Evolutionary conservation across 2,329 filamentous ascomycete species (phyloP), one percentile per base, ranked within the genome.

Genomic region (Clarireedia hainanense): DNA sequence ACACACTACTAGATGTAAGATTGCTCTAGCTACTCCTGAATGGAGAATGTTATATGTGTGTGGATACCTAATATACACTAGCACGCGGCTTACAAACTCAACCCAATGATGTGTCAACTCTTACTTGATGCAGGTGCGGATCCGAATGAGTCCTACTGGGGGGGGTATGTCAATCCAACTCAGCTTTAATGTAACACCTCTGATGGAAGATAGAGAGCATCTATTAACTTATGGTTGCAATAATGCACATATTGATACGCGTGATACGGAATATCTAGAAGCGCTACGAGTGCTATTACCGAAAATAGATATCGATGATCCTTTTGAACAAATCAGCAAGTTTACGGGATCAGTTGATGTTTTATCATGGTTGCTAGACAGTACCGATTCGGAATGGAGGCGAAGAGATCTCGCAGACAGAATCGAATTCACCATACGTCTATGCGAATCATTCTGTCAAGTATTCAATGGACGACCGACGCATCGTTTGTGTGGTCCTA

Each of bases 231-330:
- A 1, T 4, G 30, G 9, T 12, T 34, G 3, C 10, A 2, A 2
- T 12, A 3, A 9, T 10, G 1, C 5, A 34, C 7, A 0, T 34
- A 3, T 3, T 2, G 3, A 3, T 1, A 2, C 2, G 30, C 7
- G 2, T 34, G 30, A 34, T 12, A 14, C 12, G 1, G 30, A 34
- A 14, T 5, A 34, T 34, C 10, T 34, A 14, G 12, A 34, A 9
- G 12, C 30, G 5, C 3, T 45, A 4, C 42, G 42, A 12, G 14
- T 45, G 17, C 6, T 45, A 15, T 26, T 10, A 14, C 42, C 42
- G 14, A 24, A 23, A 10, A 23, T 24, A 12, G 42, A 45, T 3
- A 5, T 45, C 9, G 9, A 45, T 5, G 17, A 45, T 45, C 42
- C 20, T 10, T 45, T 45, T 10, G 5, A 20, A 10, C 1, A 45